A percentile compares a stretch with the other conserved stretches of the same genome.
Conservation (phyloP, 78 protist genomes). For the Planoprotostelium fungivorum region DNA sequence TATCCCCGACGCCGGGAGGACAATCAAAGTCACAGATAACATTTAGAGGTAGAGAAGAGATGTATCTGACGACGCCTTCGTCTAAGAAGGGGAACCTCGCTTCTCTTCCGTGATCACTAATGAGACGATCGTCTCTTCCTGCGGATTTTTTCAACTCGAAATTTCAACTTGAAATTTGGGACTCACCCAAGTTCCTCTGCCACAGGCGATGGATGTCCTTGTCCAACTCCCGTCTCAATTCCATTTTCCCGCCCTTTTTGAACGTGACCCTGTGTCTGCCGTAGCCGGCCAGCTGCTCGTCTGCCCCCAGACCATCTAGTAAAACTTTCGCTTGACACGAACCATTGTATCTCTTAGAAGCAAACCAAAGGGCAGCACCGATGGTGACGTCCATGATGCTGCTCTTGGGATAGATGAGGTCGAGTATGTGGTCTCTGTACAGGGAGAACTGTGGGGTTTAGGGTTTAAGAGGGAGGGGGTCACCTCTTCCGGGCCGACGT, state of each 20-base stretch:
- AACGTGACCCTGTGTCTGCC: constrained; percentile 67
- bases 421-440: too few relatives aligned
- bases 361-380: constrained; percentile 81
- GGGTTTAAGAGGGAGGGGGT: not conserved
- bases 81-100: constrained; percentile 81
- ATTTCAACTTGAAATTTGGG: constrained; percentile 7
- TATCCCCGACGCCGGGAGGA: constrained; percentile 62
- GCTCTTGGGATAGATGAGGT: constrained; percentile 11
- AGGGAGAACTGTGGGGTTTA: not conserved
- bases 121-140: constrained; percentile 89
- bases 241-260: constrained; percentile 32
- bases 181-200: constrained; percentile 59
- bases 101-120: constrained; percentile 77
- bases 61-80: constrained; percentile 41
- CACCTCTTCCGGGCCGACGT: constrained; percentile 9
- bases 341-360: constrained; percentile 10
- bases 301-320: constrained; percentile 90
- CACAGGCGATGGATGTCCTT: constrained; percentile 68
- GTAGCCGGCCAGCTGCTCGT: constrained; percentile 89
- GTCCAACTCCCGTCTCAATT: constrained; percentile 61
- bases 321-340: constrained; percentile 58
- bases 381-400: constrained; percentile 89
- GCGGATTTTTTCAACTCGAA: not conserved
- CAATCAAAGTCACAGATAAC: constrained; percentile 45
- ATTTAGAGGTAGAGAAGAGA: constrained; percentile 11